A percentile compares a stretch with the other conserved stretches of the same genome.
These are phyloP conservation scores for Periconia digitata DNA, from an alignment of 2,329 filamentous ascomycete species.

Conservation along the genomic window DNA sequence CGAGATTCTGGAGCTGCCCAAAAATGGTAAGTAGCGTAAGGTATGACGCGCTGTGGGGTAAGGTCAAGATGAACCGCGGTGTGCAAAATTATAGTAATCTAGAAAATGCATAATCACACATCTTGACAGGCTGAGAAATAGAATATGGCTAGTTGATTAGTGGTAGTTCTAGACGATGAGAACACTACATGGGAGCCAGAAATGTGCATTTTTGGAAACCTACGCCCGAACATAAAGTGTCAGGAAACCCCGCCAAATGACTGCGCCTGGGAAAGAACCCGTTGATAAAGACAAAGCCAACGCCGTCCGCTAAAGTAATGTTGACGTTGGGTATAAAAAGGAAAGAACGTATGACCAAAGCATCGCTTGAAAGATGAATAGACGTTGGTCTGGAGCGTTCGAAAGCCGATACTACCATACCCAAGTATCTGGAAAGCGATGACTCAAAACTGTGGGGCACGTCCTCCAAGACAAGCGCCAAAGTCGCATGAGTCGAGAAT, in stretches of 20 bases:
- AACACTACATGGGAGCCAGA: neutral
- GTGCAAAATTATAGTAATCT: neutral
- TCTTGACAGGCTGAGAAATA: neutral
- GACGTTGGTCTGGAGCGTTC: slow-evolving; percentile 1
- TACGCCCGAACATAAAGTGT: neutral
- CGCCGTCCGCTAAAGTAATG: slow-evolving; percentile 10
- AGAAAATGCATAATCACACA: neutral
- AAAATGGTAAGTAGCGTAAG: neutral
- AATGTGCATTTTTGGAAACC: neutral
- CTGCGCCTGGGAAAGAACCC: neutral
- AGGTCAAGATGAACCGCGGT: neutral
- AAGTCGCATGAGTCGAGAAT: neutral
- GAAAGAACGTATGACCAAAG: slow-evolving; percentile 4
- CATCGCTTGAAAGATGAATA: neutral
- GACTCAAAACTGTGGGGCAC: slow-evolving; percentile 5
- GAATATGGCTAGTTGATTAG: neutral
- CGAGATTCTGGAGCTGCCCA: neutral
- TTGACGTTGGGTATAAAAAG: slow-evolving; percentile 8
- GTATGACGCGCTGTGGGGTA: slow-evolving; percentile 6
- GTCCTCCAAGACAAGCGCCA: neutral
- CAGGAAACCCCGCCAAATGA: neutral
- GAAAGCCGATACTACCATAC: neutral
- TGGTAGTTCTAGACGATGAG: neutral
- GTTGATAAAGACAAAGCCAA: slow-evolving; percentile 3
- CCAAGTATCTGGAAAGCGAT: neutral